These are phyloP conservation scores for Tolypocladium paradoxum DNA, from an alignment of 2,329 filamentous ascomycete genomes.

Conservation along the genomic window DNA sequence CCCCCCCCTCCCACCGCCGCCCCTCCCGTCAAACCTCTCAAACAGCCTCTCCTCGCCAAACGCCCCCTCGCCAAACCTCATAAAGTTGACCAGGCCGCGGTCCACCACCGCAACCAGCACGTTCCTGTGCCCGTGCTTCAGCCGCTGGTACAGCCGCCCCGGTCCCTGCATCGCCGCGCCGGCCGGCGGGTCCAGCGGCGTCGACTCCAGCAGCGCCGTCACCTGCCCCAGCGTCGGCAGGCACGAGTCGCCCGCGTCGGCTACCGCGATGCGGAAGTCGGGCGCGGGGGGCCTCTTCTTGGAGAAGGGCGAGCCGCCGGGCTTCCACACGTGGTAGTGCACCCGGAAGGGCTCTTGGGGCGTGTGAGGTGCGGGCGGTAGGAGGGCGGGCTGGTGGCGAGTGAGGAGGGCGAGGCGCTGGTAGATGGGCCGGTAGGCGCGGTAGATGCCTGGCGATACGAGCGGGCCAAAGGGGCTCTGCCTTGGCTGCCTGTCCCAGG, in stretches of 20 bases:
- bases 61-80: conserved; percentile 67
- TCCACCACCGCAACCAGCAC: conserved; percentile 84
- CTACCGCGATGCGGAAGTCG: conserved; percentile 76
- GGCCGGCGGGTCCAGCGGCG: conserved; percentile 55
- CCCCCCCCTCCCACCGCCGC: conserved; percentile 27
- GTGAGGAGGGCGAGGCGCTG: conserved; percentile 63
- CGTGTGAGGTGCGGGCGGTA: conserved; percentile 11
- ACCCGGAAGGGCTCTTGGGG: conserved; percentile 53
- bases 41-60: conserved; percentile 69
- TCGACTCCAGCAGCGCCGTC: conserved; percentile 57
- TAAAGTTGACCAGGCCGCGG: conserved; percentile 78
- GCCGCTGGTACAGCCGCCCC: conserved; percentile 56
- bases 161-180: conserved; percentile 21
- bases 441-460: conserved; percentile 52
- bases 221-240: conserved; percentile 69
- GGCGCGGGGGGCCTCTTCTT: conserved; percentile 70
- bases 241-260: conserved; percentile 60
- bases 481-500: conserved; percentile 12
- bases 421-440: conserved; percentile 63
- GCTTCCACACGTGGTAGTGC: conserved; percentile 74
- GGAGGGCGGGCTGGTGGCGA: conserved; percentile 47
- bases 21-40: conserved; percentile 39
- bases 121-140: conserved; percentile 78
- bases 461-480: conserved; percentile 41
- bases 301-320: conserved; percentile 49